These are phyloP conservation scores for Backusella tarrabulga DNA, from an alignment of 192 early-diverging fungal species.

Conservation along the genomic window DNA sequence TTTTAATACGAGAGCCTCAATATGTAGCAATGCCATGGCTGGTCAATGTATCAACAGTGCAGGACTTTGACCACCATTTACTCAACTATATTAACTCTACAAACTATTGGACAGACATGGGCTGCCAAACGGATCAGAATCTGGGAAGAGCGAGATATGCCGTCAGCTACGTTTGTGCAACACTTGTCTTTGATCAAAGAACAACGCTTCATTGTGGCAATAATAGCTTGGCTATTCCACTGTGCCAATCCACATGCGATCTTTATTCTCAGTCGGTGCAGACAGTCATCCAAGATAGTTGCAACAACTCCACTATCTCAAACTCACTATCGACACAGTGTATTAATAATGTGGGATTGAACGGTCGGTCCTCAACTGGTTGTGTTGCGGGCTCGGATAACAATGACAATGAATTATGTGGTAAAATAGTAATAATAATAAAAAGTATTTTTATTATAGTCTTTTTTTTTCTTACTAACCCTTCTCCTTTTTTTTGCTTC, in stretches of 20 bases:
- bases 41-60: slow-evolving; percentile 7
- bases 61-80: slow-evolving; percentile 7
- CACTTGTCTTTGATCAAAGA: background rate
- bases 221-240: background rate
- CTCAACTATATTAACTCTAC: slow-evolving; percentile 2
- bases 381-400: slow-evolving; percentile 7
- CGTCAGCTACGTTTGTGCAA: slow-evolving; percentile 4
- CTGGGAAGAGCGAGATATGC: slow-evolving; percentile 12
- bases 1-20: background rate
- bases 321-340: background rate
- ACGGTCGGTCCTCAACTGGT: background rate
- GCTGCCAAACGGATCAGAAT: background rate
- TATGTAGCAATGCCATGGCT: slow-evolving; percentile 18
- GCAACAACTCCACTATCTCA: background rate
- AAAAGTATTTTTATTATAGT: background rate
- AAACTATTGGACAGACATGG: background rate
- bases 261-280: background rate
- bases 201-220: background rate
- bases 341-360: background rate
- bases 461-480: background rate
- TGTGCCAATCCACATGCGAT: slow-evolving; percentile 17
- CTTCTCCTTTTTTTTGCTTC: background rate
- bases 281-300: background rate
- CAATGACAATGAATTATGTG: slow-evolving; percentile 10
- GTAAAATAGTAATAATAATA: background rate